phyloP scores from a whole-genome alignment of 1,284 basidiomycete genomes.

The Ustilago crameri region DNA sequence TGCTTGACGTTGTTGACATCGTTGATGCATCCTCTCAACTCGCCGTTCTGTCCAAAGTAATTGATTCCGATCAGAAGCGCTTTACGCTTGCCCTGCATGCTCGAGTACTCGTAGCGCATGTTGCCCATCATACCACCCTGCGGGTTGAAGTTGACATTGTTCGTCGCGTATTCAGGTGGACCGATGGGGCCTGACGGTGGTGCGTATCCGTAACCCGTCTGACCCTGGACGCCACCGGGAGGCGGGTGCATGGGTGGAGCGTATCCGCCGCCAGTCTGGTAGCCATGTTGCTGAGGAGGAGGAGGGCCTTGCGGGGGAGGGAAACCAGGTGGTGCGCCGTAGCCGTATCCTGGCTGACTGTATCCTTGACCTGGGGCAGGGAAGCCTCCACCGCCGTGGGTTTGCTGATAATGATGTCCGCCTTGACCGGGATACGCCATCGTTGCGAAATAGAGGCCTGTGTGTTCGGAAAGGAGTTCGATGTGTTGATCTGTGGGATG shows the following conservation, averaged over 20 bases:
- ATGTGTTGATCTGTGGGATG: not conserved
- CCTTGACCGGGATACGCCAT: constrained; percentile 62
- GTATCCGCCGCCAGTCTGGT: constrained; percentile 22
- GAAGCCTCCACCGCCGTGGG: constrained; percentile 44
- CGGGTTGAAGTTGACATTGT: constrained; percentile 55
- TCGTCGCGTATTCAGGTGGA: constrained; percentile 58
- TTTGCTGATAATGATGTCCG: constrained; percentile 56
- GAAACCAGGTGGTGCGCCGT: constrained; percentile 27
- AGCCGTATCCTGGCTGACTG: constrained; percentile 42
- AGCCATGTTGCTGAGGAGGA: constrained; percentile 29
- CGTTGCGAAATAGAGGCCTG: not conserved
- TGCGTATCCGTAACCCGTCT: constrained; percentile 49
- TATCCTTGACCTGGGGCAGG: constrained; percentile 40
- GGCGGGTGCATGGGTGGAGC: constrained; percentile 40
- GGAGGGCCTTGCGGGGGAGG: constrained; percentile 32
- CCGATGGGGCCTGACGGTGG: constrained; percentile 43
- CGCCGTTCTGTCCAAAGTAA: constrained; percentile 58
- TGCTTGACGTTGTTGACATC: constrained; percentile 65
- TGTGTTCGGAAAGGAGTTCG: not conserved
- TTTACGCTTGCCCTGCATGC: constrained; percentile 66
- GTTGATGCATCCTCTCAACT: constrained; percentile 67
- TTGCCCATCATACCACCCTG: constrained; percentile 62
- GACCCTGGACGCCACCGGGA: constrained; percentile 34
- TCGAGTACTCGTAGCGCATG: constrained; percentile 63
- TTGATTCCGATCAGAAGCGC: constrained; percentile 68